Conservation (phyloP, 768 basidiomycete genomes). For the Pulveroboletus sp. region DNA sequence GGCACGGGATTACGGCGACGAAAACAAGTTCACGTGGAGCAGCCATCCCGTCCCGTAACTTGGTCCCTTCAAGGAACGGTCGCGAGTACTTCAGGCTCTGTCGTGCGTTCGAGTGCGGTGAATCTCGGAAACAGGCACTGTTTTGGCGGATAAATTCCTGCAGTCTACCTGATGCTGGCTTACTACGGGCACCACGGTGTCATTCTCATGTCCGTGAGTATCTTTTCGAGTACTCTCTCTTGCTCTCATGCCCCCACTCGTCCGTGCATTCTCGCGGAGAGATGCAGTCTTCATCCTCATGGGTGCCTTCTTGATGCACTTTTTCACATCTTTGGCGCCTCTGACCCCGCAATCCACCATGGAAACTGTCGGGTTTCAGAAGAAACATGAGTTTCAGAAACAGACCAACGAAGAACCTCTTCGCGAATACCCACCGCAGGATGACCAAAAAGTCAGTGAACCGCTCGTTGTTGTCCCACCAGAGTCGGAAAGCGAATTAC, state of each 20-base stretch:
- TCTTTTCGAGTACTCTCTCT: neutral
- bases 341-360: conserved; percentile 31
- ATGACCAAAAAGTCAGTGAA: conserved; percentile 4
- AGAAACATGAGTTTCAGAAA: conserved; percentile 2
- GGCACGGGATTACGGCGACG: too few species aligned
- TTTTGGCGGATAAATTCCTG: neutral
- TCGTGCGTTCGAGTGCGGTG: too few species aligned
- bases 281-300: conserved; percentile 57
- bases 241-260: conserved; percentile 31
- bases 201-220: neutral
- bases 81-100: too few species aligned
- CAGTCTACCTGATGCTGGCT: neutral
- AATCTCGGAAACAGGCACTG: too few species aligned
- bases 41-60: too few species aligned
- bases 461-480: neutral
- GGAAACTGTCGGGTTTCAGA: conserved; percentile 18
- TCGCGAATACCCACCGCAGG: neutral
- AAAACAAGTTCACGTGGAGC: too few species aligned
- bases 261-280: conserved; percentile 44
- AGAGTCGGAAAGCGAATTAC: neutral
- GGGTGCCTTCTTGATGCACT: conserved; percentile 53
- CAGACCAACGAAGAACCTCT: neutral
- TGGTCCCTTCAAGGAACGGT: too few species aligned
- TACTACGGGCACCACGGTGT: neutral
- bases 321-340: conserved; percentile 40